A percentile compares a stretch with the other conserved stretches of the same genome.
phyloP scores from a whole-genome alignment of 805 yeast species.

The Ogataea haglerorum region DNA sequence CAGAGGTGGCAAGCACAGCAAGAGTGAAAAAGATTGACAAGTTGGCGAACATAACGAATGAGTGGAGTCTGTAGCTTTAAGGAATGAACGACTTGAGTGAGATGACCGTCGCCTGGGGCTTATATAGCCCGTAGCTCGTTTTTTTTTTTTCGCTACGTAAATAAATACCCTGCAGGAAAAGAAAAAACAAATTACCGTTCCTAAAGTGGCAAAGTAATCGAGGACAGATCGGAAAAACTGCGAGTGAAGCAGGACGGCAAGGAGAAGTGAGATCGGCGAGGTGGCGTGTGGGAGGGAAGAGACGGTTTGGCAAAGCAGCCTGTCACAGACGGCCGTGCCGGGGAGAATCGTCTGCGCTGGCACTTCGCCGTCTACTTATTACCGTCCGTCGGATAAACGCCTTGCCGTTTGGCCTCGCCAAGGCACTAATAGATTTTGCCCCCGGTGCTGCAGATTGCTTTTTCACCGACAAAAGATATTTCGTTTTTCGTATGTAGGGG shows the following conservation, averaged over 20 bases:
- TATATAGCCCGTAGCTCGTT: neutral
- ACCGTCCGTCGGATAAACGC: too few species aligned
- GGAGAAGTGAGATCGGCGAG: neutral
- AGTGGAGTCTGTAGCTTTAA: conserved; percentile 1
- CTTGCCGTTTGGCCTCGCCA: too few species aligned
- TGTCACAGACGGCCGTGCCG: too few species aligned
- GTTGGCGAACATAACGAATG: conserved; percentile 9
- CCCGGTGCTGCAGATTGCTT: neutral
- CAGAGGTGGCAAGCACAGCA: conserved; percentile 10
- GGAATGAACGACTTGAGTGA: conserved; percentile 8
- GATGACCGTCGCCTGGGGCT: neutral
- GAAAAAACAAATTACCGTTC: neutral
- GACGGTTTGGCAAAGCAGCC: too few species aligned
- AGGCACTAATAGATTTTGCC: too few species aligned
- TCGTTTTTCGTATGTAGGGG: conserved; percentile 1
- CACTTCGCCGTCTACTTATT: too few species aligned
- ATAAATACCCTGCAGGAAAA: neutral
- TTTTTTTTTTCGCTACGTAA: neutral
- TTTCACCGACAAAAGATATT: neutral
- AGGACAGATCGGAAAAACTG: neutral
- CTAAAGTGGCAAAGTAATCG: neutral
- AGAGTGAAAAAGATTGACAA: conserved; percentile 10
- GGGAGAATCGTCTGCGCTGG: too few species aligned
- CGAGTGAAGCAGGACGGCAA: neutral
- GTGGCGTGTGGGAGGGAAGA: too few species aligned